Conservation (phyloP, 495 filamentous ascomycete species). For the Penicillium waksmanii region DNA sequence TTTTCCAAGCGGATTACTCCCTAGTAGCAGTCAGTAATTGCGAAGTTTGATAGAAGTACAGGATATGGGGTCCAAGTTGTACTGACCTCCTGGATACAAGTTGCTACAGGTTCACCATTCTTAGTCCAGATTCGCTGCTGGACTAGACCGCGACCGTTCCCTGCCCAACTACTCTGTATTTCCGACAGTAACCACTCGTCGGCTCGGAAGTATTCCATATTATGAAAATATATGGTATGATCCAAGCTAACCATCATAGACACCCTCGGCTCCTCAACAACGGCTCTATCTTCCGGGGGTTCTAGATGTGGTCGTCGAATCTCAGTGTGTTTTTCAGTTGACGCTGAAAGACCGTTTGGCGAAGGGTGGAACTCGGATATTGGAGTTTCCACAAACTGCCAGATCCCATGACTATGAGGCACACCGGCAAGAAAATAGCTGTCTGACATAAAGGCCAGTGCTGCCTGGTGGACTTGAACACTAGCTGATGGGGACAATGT, state of each 20-base stretch:
- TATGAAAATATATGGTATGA: slow-evolving; percentile 86
- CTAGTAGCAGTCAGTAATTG: neutral
- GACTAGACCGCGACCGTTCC: slow-evolving; percentile 77
- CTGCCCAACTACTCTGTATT: slow-evolving; percentile 79
- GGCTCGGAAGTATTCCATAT: slow-evolving; percentile 64
- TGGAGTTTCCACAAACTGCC: slow-evolving; percentile 10
- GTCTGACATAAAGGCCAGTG: slow-evolving; percentile 86
- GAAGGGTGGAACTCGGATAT: slow-evolving; percentile 11
- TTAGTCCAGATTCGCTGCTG: slow-evolving; percentile 73
- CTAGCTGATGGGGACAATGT: neutral
- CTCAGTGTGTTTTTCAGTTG: neutral
- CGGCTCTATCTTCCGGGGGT: slow-evolving; percentile 2
- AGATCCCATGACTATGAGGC: slow-evolving; percentile 39
- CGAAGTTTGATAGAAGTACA: neutral
- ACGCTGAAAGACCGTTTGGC: neutral
- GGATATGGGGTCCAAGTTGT: neutral
- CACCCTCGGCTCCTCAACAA: slow-evolving; percentile 10
- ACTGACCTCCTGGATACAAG: slow-evolving; percentile 75
- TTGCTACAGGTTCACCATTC: slow-evolving; percentile 76
- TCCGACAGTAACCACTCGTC: slow-evolving; percentile 88
- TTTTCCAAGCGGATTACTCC: neutral
- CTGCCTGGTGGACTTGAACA: slow-evolving; percentile 65
- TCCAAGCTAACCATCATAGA: slow-evolving; percentile 88
- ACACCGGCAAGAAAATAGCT: slow-evolving; percentile 63
- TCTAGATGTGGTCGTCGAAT: slow-evolving; percentile 14